Percentiles rank a stretch among this genome's conserved stretches.
phyloP scores from a whole-genome alignment of 768 basidiomycete species.

The Trametes punicea region DNA sequence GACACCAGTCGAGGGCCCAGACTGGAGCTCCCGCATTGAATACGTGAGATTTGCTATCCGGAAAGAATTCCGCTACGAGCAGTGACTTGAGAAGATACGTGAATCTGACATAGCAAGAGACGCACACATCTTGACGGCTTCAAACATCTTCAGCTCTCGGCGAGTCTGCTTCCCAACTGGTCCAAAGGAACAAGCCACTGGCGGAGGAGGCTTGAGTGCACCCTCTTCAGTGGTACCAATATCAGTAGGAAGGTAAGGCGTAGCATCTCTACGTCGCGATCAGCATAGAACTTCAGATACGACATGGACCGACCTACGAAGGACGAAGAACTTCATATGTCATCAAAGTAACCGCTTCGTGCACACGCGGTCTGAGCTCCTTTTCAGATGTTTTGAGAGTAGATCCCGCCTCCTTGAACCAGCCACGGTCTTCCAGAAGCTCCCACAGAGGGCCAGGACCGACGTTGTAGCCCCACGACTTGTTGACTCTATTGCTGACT shows the following conservation, averaged over 20 bases:
- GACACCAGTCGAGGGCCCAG: slow-evolving; percentile 95
- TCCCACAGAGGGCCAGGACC: slow-evolving; percentile 81
- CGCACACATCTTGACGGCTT: slow-evolving; percentile 57
- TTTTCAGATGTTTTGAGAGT: slow-evolving; percentile 38
- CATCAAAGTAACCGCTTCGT: slow-evolving; percentile 36
- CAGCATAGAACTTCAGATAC: background rate
- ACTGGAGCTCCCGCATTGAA: slow-evolving; percentile 88
- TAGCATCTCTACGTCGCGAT: slow-evolving; percentile 44
- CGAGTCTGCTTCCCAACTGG: slow-evolving; percentile 51
- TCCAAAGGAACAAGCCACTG: slow-evolving; percentile 65
- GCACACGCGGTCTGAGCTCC: slow-evolving; percentile 57
- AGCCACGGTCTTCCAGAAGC: slow-evolving; percentile 70
- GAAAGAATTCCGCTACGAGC: slow-evolving; percentile 54
- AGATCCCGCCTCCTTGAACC: slow-evolving; percentile 61
- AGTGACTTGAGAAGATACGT: background rate
- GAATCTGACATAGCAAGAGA: background rate
- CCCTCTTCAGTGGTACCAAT: slow-evolving; percentile 48
- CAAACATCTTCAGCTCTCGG: slow-evolving; percentile 51
- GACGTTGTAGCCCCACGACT: slow-evolving; percentile 70
- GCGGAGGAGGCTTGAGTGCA: slow-evolving; percentile 47
- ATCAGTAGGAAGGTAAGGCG: slow-evolving; percentile 58
- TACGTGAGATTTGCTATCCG: slow-evolving; percentile 59
- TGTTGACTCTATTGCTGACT: slow-evolving; percentile 57
- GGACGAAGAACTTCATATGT: slow-evolving; percentile 5
- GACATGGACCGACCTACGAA: slow-evolving; percentile 6